A percentile compares a stretch with the other conserved stretches of the same genome.
phyloP scores from a whole-genome alignment of 352 stramenopile genomes.

The Thraustochytrium striatum region DNA sequence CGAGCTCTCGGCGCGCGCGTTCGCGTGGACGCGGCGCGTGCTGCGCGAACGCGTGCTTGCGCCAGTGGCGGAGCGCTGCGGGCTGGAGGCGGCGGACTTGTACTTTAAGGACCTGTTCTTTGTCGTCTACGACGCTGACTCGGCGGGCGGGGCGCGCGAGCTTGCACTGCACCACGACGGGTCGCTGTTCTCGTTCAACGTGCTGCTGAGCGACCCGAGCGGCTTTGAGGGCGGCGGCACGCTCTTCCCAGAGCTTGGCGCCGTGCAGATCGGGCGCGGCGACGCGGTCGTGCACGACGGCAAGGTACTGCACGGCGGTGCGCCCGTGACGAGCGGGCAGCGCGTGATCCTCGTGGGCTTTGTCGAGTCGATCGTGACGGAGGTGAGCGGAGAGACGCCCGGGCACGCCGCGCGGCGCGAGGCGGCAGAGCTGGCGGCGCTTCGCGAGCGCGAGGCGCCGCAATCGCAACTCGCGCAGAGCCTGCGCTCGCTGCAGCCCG shows the following conservation, averaged over 20 bases:
- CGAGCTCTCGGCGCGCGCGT: background rate
- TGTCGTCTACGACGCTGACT: conserved; percentile 72
- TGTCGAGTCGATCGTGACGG: conserved; percentile 61
- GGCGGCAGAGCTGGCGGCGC: conserved; percentile 4
- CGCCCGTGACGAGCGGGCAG: conserved; percentile 70
- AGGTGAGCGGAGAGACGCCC: background rate
- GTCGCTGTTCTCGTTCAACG: conserved; percentile 88
- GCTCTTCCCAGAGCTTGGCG: conserved; percentile 72
- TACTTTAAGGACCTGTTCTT: conserved; percentile 77
- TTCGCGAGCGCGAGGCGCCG: conserved; percentile 22
- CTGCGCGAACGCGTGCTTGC: conserved; percentile 62
- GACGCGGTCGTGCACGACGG: conserved; percentile 81
- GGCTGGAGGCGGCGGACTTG: conserved; percentile 59
- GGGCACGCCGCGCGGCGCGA: background rate
- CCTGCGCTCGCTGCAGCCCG: no score
- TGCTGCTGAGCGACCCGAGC: conserved; percentile 70
- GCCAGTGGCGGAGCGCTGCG: conserved; percentile 59
- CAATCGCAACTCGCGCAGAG: no score
- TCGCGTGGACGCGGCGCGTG: background rate
- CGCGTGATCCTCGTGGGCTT: conserved; percentile 86
- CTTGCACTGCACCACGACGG: conserved; percentile 84
- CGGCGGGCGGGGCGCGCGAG: conserved; percentile 61
- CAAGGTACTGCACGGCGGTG: conserved; percentile 82
- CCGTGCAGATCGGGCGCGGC: conserved; percentile 68
- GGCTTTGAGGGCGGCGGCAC: conserved; percentile 85